Evolutionary conservation across 176 grass and related monocot species (phyloP), one percentile per base, ranked within the genome.

Genomic region (Bolboschoenus planiculmis): DNA sequence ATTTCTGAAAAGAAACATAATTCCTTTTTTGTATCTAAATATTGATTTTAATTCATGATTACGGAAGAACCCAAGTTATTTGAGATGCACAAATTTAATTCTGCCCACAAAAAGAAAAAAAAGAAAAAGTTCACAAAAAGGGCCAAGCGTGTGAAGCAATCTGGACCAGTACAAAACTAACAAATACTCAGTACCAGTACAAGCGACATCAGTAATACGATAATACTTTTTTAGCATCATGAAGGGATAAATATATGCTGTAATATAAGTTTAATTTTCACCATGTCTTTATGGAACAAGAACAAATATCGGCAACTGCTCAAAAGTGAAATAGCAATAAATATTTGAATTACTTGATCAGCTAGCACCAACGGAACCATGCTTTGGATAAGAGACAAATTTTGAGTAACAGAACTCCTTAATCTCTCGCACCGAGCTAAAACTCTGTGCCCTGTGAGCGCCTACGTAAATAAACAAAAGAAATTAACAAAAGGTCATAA

Each of bases 401-500:
- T 85, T 57, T 85, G 46, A 67, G 53, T 82, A 54, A 85, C 58
- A 40, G 87, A 85, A 42, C 42, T 85, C 29, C 66, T 89, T 67
- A 89, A 73, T 84, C 83, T 85, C 78, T 85, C 55, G 24, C 87
- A 85, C 74, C 83, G 84, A 24, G 42, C 79, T 82, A 89, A 83
- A 78, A 83, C 70, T 85, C 63, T 51, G 54, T 89, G 78, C 6
- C 57, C 78, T 23, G 87, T 78, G 16, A 89, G 75, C 23, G 58
- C 70, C 72, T 80, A 57, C 15, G 80, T 56, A 63, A 65, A 60
- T n/a, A 29, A 35, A 85, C 36, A 61, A 64, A n/a, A 65, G 10
- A 15, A 79, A 26, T 33, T 62, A 54, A 29, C 36, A 34, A 4
- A 84, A 35, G 30, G 10, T 68, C n/a, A 70, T 56, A 75, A 58